Evolutionary conservation across 2,329 filamentous ascomycete genomes (phyloP).

Genomic region (Ophiostoma himal-ulmi): DNA sequence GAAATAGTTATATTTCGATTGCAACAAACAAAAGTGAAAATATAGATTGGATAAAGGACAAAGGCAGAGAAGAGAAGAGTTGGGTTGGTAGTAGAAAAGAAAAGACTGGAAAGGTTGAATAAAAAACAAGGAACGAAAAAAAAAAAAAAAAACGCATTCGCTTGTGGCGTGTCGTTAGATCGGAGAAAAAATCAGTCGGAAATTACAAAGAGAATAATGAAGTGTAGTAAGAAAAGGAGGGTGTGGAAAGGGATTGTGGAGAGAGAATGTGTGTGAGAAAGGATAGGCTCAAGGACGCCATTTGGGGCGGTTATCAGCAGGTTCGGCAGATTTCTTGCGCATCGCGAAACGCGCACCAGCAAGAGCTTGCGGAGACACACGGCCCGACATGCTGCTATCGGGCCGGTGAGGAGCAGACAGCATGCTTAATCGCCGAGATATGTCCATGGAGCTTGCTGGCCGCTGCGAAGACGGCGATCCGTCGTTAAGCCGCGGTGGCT

Average conservation of each 20-base stretch:
- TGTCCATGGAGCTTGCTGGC: conserved; percentile 53
- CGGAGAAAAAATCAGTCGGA: conserved; percentile 12
- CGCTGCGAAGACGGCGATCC: conserved; percentile 34
- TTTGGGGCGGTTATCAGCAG: conserved; percentile 42
- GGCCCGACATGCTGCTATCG: conserved; percentile 36
- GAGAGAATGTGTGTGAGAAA: not conserved
- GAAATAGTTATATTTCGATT: not conserved
- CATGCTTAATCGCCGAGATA: conserved; percentile 47
- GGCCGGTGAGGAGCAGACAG: conserved; percentile 41
- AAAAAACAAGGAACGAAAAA: not conserved
- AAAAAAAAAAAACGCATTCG: conserved; percentile 13
- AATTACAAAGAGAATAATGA: conserved; percentile 16
- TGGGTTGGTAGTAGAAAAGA: not conserved
- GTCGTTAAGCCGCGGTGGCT: conserved; percentile 38
- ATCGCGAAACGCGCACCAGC: conserved; percentile 43
- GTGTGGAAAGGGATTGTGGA: not conserved
- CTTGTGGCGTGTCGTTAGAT: conserved; percentile 17
- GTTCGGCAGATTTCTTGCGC: conserved; percentile 34
- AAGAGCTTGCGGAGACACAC: conserved; percentile 45
- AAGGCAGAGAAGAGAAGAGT: conserved; percentile 16
- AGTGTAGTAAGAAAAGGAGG: conserved; percentile 5
- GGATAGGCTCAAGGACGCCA: conserved; percentile 39
- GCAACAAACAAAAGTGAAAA: not conserved
- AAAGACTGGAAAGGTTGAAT: not conserved
- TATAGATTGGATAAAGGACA: not conserved